Percentiles rank a stretch among this genome's conserved stretches.
Evolutionary conservation across 345 rosid genomes (phyloP).

Genomic region (Reutealis trisperma): DNA sequence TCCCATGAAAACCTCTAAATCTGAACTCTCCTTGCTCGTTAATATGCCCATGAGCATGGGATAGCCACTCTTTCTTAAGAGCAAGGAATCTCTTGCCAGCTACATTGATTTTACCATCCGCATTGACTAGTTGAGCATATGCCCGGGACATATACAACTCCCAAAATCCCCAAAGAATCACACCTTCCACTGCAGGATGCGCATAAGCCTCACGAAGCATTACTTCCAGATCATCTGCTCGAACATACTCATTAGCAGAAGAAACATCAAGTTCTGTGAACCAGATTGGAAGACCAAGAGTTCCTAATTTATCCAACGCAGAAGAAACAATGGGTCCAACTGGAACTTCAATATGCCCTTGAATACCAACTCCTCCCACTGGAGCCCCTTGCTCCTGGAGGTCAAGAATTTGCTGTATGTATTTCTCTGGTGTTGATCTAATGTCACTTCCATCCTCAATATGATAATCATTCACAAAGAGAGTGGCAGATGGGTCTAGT

Average conservation of each 20-base stretch:
- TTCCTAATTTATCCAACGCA: constrained; percentile 40
- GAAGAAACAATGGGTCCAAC: constrained; percentile 53
- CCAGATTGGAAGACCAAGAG: constrained; percentile 58
- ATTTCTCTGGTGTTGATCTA: constrained; percentile 68
- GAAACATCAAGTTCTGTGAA: constrained; percentile 63
- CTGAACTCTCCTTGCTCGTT: constrained; percentile 22
- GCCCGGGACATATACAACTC: constrained; percentile 27
- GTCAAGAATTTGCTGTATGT: constrained; percentile 56
- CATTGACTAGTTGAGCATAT: constrained; percentile 29
- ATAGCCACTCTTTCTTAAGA: constrained; percentile 28
- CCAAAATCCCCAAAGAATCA: constrained; percentile 36
- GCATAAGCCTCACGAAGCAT: constrained; percentile 34
- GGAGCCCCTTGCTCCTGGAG: constrained; percentile 65
- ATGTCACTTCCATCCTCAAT: constrained; percentile 79
- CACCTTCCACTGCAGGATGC: constrained; percentile 32
- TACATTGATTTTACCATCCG: constrained; percentile 29
- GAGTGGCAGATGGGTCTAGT: constrained; percentile 65
- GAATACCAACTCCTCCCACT: constrained; percentile 53
- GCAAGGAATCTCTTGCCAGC: constrained; percentile 32
- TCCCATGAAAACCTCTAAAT: constrained; percentile 36
- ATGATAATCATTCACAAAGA: constrained; percentile 89
- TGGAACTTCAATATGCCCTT: constrained; percentile 55
- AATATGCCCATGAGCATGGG: constrained; percentile 10
- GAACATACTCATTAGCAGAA: constrained; percentile 34
- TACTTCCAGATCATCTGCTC: constrained; percentile 30